These are phyloP conservation scores for Trypethelium eluteriae DNA, from an alignment of 495 filamentous ascomycete species.

Conservation along the genomic window DNA sequence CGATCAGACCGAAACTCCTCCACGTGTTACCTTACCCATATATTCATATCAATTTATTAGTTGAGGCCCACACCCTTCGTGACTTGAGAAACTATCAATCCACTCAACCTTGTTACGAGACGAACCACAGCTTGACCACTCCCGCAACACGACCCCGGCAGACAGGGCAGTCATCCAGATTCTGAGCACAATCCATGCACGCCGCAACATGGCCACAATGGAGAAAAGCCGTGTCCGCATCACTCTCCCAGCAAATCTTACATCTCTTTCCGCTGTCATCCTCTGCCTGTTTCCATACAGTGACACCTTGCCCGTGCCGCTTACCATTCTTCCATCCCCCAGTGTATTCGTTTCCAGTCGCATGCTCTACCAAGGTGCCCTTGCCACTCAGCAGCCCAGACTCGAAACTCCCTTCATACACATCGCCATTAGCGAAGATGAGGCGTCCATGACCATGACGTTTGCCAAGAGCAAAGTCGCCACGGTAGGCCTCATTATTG, in stretches of 20 bases:
- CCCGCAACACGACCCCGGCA: conserved; percentile 53
- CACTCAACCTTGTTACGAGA: not conserved
- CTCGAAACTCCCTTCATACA: conserved; percentile 54
- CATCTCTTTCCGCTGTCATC: conserved; percentile 54
- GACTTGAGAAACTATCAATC: not conserved
- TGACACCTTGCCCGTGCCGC: conserved; percentile 55
- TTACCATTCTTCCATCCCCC: conserved; percentile 58
- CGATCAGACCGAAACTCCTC: not conserved
- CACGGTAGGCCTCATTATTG: conserved; percentile 47
- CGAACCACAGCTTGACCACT: conserved; percentile 48
- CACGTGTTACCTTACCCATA: not conserved
- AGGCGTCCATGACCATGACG: conserved; percentile 49
- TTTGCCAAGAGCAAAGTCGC: conserved; percentile 46
- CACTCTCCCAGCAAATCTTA: conserved; percentile 58
- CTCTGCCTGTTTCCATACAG: conserved; percentile 51
- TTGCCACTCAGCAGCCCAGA: conserved; percentile 51
- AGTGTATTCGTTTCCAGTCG: conserved; percentile 56
- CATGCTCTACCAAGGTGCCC: conserved; percentile 50
- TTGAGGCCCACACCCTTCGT: not conserved
- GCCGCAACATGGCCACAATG: conserved; percentile 62
- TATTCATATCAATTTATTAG: not conserved
- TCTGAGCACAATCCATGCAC: conserved; percentile 54
- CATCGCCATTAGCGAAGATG: conserved; percentile 55
- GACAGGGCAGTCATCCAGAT: conserved; percentile 58
- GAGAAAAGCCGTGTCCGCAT: conserved; percentile 55